phyloP scores from a whole-genome alignment of 2,329 filamentous ascomycete species.

The Chalaropsis thielavioides region DNA sequence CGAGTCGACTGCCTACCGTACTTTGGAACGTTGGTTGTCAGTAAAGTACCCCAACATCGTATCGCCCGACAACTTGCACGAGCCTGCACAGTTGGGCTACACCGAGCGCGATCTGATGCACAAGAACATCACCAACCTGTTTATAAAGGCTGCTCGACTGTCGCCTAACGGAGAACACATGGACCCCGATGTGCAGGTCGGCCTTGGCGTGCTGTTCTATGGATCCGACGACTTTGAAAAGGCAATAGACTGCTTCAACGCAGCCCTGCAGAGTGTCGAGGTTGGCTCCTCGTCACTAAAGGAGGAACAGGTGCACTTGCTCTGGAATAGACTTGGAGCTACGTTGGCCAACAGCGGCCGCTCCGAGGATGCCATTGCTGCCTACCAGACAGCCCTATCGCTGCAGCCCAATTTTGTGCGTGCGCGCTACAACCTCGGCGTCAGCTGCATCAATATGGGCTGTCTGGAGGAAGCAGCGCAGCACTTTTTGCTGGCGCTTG shows the following conservation, averaged over 20 bases:
- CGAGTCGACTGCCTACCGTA: slow-evolving; percentile 90
- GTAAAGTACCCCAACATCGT: slow-evolving; percentile 81
- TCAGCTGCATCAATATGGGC: slow-evolving; percentile 93
- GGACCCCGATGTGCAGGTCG: slow-evolving; percentile 97
- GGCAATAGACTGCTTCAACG: slow-evolving; percentile 94
- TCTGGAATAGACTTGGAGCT: slow-evolving; percentile 94
- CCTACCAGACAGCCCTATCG: slow-evolving; percentile 82
- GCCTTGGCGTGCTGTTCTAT: slow-evolving; percentile 92
- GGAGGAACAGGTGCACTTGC: slow-evolving; percentile 72
- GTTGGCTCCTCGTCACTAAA: slow-evolving; percentile 64
- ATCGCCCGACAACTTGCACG: slow-evolving; percentile 54
- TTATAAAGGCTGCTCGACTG: slow-evolving; percentile 83
- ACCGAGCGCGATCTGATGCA: slow-evolving; percentile 84
- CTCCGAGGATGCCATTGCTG: slow-evolving; percentile 88
- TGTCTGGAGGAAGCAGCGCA: slow-evolving; percentile 87
- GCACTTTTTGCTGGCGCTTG: slow-evolving; percentile 78
- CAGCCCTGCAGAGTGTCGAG: slow-evolving; percentile 75
- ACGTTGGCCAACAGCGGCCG: slow-evolving; percentile 91
- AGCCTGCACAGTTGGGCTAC: slow-evolving; percentile 75
- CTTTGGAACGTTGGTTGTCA: slow-evolving; percentile 91
- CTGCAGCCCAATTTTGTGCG: slow-evolving; percentile 93
- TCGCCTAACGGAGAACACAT: slow-evolving; percentile 87
- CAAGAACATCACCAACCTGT: slow-evolving; percentile 76
- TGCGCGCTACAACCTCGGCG: slow-evolving; percentile 90
- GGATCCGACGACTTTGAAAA: slow-evolving; percentile 97